Conservation (phyloP, 345 rosid genomes). For the Populus deltoides region DNA sequence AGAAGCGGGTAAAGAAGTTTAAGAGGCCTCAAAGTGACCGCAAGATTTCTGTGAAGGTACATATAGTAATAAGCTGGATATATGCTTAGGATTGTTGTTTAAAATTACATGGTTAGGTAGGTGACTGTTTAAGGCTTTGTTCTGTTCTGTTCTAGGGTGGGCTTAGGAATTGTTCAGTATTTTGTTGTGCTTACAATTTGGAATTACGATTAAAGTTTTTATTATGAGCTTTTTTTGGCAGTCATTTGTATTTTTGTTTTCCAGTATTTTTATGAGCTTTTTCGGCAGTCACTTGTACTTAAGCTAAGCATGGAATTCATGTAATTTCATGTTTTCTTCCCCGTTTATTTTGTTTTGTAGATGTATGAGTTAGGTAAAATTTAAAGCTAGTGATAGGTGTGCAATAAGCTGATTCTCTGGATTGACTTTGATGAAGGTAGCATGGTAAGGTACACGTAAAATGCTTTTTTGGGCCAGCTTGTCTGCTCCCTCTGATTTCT, state of each 20-base stretch:
- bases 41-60: slow-evolving; percentile 55
- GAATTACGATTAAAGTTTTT: no score
- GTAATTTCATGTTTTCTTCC: background rate
- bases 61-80: background rate
- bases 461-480: slow-evolving; percentile 26
- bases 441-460: slow-evolving; percentile 55
- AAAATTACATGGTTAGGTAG: background rate
- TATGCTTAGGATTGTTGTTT: background rate
- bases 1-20: slow-evolving; percentile 67
- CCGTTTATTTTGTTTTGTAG: no score
- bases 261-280: no score
- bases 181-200: background rate
- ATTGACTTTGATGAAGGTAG: slow-evolving; percentile 38
- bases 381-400: background rate
- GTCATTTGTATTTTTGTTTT: no score
- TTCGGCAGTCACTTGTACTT: no score
- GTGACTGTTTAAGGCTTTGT: background rate
- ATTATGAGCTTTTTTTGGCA: no score
- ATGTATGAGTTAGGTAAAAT: background rate
- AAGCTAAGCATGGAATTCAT: background rate
- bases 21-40: slow-evolving; percentile 69
- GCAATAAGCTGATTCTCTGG: slow-evolving; percentile 59
- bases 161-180: background rate
- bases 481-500: slow-evolving; percentile 43
- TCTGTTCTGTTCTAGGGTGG: background rate